These are phyloP conservation scores for Verticillium nonalfalfae DNA, from an alignment of 2,329 filamentous ascomycete species.

Conservation along the genomic window DNA sequence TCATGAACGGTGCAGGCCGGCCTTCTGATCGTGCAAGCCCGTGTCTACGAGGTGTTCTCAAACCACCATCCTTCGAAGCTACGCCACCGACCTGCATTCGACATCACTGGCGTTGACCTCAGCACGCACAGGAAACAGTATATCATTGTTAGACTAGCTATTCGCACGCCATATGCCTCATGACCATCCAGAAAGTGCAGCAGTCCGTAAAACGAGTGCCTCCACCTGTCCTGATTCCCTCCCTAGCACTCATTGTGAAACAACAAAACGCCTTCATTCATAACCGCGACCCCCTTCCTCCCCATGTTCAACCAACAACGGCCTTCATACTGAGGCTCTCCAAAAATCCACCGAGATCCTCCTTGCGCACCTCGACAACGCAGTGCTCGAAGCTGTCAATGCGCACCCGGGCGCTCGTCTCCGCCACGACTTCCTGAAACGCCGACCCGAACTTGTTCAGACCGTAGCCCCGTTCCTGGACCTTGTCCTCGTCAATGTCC, in stretches of 20 bases:
- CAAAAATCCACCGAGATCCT: conserved; percentile 84
- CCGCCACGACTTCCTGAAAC: conserved; percentile 89
- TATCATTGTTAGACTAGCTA: neutral
- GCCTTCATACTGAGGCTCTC: conserved; percentile 89
- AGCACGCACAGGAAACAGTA: neutral
- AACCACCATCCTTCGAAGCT: too few relatives aligned
- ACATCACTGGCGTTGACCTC: too few relatives aligned
- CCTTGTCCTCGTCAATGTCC: conserved; percentile 47
- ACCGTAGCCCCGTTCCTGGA: conserved; percentile 60
- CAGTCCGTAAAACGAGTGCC: neutral
- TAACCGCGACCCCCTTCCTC: neutral
- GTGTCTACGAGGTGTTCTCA: too few relatives aligned
- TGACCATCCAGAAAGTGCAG: neutral
- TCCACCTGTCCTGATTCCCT: neutral
- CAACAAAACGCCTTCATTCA: neutral
- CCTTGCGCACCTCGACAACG: conserved; percentile 96
- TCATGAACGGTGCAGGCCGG: too few relatives aligned
- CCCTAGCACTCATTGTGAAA: neutral
- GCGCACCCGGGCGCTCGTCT: conserved; percentile 82
- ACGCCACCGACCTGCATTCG: too few relatives aligned
- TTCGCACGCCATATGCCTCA: neutral
- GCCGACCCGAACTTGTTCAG: conserved; percentile 89
- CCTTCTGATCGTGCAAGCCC: too few relatives aligned
- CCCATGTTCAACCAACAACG: conserved; percentile 54
- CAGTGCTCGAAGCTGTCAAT: conserved; percentile 98